Evolutionary conservation across 73 alveolate genomes (phyloP).

Genomic region (Tetrahymena borealis): DNA sequence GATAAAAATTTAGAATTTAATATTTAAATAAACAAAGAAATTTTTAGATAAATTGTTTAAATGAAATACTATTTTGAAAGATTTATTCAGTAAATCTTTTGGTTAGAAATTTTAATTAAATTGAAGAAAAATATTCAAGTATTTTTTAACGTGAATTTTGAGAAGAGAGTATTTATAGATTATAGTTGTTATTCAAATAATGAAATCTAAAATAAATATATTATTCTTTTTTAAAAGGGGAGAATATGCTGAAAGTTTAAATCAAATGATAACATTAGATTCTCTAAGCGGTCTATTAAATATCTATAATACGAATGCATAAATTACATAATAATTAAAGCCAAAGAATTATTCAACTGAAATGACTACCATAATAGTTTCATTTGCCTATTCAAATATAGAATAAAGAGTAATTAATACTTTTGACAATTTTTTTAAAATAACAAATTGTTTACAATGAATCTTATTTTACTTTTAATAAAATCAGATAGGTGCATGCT

Average conservation of each 20-base stretch:
- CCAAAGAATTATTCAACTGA: not conserved
- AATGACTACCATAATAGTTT: not conserved
- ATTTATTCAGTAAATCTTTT: not conserved
- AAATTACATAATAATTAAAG: not conserved
- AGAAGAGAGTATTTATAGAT: too few relatives aligned
- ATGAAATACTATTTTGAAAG: too few relatives aligned
- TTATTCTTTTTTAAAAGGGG: not conserved
- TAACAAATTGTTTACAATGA: too few relatives aligned
- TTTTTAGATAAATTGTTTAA: too few relatives aligned
- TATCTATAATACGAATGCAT: not conserved
- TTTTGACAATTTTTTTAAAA: not conserved
- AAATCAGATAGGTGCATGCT: not conserved
- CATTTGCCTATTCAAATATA: not conserved
- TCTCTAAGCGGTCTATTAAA: not conserved
- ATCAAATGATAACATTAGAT: not conserved
- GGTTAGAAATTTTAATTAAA: not conserved
- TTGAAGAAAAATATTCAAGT: not conserved
- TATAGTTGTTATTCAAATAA: not conserved
- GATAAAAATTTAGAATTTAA: not conserved
- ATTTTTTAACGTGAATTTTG: too few relatives aligned
- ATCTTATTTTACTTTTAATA: too few relatives aligned
- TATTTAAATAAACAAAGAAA: too few relatives aligned
- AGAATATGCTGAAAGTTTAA: not conserved
- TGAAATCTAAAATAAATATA: not conserved
- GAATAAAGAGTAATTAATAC: not conserved